Evolutionary conservation across 345 rosid genomes (phyloP), one percentile per base, ranked within the genome.

Genomic region (Rhizophora apiculata): DNA sequence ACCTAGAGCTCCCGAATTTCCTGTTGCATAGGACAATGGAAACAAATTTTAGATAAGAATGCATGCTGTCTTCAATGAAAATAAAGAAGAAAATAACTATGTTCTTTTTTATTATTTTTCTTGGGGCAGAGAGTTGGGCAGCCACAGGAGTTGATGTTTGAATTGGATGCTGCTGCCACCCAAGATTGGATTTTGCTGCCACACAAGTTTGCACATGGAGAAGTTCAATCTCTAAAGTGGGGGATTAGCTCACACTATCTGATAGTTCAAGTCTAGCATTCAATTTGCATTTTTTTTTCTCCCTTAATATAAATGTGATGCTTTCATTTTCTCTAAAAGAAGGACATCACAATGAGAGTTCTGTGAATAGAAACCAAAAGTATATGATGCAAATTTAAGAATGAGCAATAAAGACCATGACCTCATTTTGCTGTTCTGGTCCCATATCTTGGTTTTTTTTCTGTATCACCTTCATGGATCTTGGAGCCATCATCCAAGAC

Each of bases 371-470:
- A 55, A 68, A 26, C 20, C 1, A 24, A 24, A 26, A 21, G 29
- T 54, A 21, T 24, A 4, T n/a, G 26, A 7, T 54, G 26, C 5
- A 20, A 34, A 34, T 64, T 8, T 7, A 65, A 29, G 43, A 65
- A 52, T 19, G 13, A 22, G 6, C 51, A 34, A 36, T 18, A 56
- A 57, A 20, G n/a, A 29, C 55, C 0, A 6, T 8, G 37, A 68
- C 71, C 63, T 57, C 34, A 5, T 36, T 56, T 7, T 24, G 63
- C 27, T 27, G 54, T 56, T 56, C 71, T 31, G 57, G n/a, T 34
- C 53, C 31, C 20, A 15, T 49, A 32, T 56, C 65, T 52, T 70
- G 26, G 16, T 24, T 24, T 5, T 10, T 34, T 62, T 51, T 34
- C 52, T 51, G 53, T 20, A 21, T 57, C 34, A 62, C 8, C 36